These are phyloP conservation scores for Tylopilus plumbeoviolaceoides DNA, from an alignment of 768 basidiomycete genomes.

Conservation along the genomic window DNA sequence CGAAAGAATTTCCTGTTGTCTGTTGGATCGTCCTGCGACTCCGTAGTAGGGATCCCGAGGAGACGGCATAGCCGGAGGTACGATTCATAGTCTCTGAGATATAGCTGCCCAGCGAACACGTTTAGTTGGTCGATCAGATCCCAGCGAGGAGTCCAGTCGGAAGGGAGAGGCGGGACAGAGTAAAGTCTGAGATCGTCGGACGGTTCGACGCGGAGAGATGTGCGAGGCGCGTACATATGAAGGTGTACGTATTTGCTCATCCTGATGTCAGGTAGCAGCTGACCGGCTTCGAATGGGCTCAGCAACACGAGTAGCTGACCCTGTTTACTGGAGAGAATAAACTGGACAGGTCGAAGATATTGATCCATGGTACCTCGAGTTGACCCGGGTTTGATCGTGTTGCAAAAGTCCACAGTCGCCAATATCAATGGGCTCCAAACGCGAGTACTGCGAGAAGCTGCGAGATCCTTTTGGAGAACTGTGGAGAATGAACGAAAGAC, in stretches of 20 bases:
- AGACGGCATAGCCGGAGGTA: no score
- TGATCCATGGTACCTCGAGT: not conserved
- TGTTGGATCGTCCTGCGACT: no score
- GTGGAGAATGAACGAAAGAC: no score
- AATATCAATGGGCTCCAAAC: conserved; percentile 1
- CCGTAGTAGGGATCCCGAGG: no score
- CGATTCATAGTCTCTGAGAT: no score
- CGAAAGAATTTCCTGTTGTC: no score
- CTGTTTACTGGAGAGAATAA: conserved; percentile 13
- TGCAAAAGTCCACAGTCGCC: conserved; percentile 9
- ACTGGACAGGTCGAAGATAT: conserved; percentile 18
- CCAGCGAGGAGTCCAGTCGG: not conserved
- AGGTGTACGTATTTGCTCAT: conserved; percentile 31
- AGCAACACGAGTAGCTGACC: conserved; percentile 21
- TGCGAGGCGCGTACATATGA: conserved; percentile 38
- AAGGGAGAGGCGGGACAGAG: not conserved
- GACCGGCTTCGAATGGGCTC: conserved; percentile 27
- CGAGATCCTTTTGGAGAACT: no score
- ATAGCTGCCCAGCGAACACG: no score
- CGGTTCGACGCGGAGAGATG: conserved; percentile 29
- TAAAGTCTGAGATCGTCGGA: conserved; percentile 31
- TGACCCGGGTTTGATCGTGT: conserved; percentile 5
- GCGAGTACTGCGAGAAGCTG: no score
- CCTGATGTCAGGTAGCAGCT: conserved; percentile 34
- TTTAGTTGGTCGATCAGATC: not conserved